Evolutionary conservation across 2,329 filamentous ascomycete species (phyloP), one percentile per base, ranked within the genome.

Genomic region (Fusarium armeniacum): DNA sequence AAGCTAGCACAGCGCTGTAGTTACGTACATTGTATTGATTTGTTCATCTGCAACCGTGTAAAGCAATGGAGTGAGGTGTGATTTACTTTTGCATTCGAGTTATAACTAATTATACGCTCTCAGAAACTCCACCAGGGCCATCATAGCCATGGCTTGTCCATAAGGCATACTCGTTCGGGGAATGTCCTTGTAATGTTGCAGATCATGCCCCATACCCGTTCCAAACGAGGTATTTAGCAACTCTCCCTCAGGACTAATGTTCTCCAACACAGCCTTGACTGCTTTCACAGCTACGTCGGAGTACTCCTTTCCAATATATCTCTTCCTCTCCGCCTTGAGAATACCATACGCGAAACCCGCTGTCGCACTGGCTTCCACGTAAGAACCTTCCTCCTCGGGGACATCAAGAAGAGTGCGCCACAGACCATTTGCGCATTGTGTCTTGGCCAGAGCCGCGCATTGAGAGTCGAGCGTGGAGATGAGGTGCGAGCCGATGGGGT

Each of bases 81-180:
- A 12, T 41, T 20, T 18, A 18, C 20, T 15, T 30, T 41, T 15
- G n/a, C 26, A 28, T 32, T 41, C 13, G n/a, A 10, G 7, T 20
- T 6, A 20, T 36, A 5, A 32, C 55, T 74, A 75, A 46, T 73
- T 66, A 67, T 72, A 79, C 33, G 84, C 85, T 49, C 91, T 84
- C 78, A 92, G 76, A 72, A 91, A 92, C 79, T 95, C 92, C 0
- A 91, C 91, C 68, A 94, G 77, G 1, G 91, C 89, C 89, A 94
- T 93, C 67, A 94, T 93, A 1, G 91, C 92, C 92, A 94, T 94
- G 1, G 91, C 91, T 78, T 94, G 92, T 0, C 92, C 92, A 73
- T 94, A 94, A 9, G 92, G 92, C 92, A 94, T 95, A 72, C 90
- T 91, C 4, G 92, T 95, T 65, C 90, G 80, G 3, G 89, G 85